Evolutionary conservation across 1,139 yeast genomes (phyloP), one percentile per base, ranked within the genome.

Genomic region (Chernovozyma aurita): DNA sequence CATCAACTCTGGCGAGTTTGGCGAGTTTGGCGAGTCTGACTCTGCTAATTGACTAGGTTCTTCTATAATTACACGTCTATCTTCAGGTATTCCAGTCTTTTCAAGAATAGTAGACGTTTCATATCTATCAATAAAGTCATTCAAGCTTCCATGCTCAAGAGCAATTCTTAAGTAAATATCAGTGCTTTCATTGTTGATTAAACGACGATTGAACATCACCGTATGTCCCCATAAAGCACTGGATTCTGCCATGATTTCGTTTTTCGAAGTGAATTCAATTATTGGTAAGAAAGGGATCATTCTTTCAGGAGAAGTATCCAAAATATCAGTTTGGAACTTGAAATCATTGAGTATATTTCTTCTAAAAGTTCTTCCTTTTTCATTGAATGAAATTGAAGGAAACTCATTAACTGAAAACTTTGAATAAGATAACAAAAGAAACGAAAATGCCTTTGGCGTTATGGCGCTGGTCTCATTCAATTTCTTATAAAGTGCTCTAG

Each of bases 201-300:
- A 55, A 1, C 57, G 49, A 0, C 78, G 79, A 33, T 63, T 57
- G 30, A 57, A 52, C 28, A 69, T 53, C 13, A 73, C 44, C 11
- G 76, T 58, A 49, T 73, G 81, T 3, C 73, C 73, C 80, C 94
- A 78, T 11, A 90, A 41, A 0, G 97, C 97, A 38, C 78, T 70
- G 0, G 94, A 78, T 58, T 90, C 97, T 0, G 84, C 80, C 34
- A 85, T 42, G 1, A 85, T 62, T 42, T 79, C 78, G 2, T 48
- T 43, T 3, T 53, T 46, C 4, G 63, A 57, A 1, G 55, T 48
- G 11, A 82, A 55, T 24, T 67, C 68, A 2, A 62, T 51, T 1
- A 70, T 41, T 0, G 96, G 96, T 31, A 88, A 60, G 42, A 87
- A 68, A 2, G 97, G 97, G 9, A 86, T 74, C 1, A 55, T 59